Base-by-base conservation (phyloP, 140 eudicot species). In the Flaveria floridana region DNA sequence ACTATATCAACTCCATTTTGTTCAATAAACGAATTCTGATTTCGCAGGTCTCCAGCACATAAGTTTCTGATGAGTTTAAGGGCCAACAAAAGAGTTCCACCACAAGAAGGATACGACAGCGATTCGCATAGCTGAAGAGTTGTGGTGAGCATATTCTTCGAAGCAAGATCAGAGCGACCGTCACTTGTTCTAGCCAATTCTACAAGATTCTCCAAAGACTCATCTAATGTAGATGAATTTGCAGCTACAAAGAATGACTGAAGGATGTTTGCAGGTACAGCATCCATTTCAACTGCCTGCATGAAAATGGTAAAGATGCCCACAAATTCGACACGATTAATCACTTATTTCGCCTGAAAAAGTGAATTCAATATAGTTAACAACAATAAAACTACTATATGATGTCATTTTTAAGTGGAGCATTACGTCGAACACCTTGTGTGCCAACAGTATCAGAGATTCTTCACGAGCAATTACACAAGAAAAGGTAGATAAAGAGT, bases 151-250 rank as follows among this genome's bases (percentile, higher is more conserved):
- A 86, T 66, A 70, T 72, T 68, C 58, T 75, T 84, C 9, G 89
- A 78, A 71, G 98, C 89, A 15, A 92, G 95, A 23, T 87, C 84
- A 19, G 86, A 69, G 2, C 96, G 98, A 7, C 96, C 98, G 13
- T 79, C 81, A 23, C 76, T 20, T 26, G 84, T 76, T 78, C 78
- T 86, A 42, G 92, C 88, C 62, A 65, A 64, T 78, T 78, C 84
- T 58, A 83, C 71, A 15, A 87, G 89, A 65, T 18, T 66, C 68
- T 81, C 84, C 4, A 89, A 84, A 3, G 91, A 78, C 70, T 72
- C 41, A 2, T 76, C 85, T 74, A 86, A 65, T 1, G 78, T 56
- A 12, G 87, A 86, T 0, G 85, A 77, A 68, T 80, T 80, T 65
- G 95, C 82, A 42, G 84, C 81, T 46, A 14, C 50, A 18, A 84